Conservation (phyloP, 1,284 basidiomycete genomes). For the Ganoderma sp. region DNA sequence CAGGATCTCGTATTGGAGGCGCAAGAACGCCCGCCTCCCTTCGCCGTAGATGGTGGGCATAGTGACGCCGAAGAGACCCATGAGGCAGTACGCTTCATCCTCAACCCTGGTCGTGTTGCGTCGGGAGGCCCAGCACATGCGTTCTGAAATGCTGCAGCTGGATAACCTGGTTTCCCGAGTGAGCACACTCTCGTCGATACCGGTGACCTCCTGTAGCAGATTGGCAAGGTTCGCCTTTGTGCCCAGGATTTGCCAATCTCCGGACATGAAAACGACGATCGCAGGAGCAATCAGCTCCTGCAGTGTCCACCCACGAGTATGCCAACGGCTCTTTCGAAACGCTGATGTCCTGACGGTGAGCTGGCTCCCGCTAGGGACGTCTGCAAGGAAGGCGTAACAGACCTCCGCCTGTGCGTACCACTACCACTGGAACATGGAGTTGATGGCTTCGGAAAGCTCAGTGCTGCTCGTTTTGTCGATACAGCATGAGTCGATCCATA, state of each 20-base stretch:
- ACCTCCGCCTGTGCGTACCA: conserved; percentile 2
- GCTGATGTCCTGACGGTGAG: background rate
- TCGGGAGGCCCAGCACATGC: background rate
- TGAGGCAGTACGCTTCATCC: conserved; percentile 2
- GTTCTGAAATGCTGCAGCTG: background rate
- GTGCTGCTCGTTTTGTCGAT: conserved; percentile 3
- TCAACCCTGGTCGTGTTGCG: background rate
- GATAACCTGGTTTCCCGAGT: background rate
- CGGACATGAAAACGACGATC: conserved; percentile 1
- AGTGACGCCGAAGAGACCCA: conserved; percentile 2
- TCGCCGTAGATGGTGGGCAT: conserved; percentile 11
- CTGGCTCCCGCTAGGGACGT: background rate
- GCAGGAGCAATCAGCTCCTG: background rate
- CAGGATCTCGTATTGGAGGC: conserved; percentile 17
- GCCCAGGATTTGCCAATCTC: background rate
- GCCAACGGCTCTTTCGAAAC: background rate
- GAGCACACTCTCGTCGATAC: background rate
- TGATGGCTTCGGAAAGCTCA: background rate
- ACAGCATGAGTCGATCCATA: background rate
- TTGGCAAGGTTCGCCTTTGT: background rate
- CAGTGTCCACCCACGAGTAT: background rate
- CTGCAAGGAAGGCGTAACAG: background rate
- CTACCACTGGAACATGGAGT: conserved; percentile 1
- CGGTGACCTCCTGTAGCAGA: background rate
- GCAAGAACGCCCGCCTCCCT: conserved; percentile 8